Conservation (phyloP, 305 asterid genomes). For the Fraxinus angustifolia region DNA sequence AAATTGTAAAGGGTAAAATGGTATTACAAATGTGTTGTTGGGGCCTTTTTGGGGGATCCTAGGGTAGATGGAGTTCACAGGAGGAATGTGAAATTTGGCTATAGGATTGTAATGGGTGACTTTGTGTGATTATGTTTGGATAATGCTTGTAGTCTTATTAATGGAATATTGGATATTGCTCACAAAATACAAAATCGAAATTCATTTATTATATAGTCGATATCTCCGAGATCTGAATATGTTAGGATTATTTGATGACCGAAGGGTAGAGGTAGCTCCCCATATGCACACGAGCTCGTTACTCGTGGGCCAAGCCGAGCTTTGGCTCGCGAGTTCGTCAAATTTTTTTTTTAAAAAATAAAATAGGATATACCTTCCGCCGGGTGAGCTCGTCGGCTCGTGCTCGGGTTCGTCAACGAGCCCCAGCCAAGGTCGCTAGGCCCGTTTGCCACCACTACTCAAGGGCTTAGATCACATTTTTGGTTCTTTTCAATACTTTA, state of each 20-base stretch:
- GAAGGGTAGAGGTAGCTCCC: background rate
- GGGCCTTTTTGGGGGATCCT: background rate
- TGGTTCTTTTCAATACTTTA: background rate
- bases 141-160: background rate
- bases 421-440: too few species aligned
- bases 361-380: too few species aligned
- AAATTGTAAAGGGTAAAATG: slow-evolving; percentile 4
- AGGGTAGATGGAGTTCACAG: background rate
- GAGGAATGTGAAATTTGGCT: background rate
- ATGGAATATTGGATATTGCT: background rate
- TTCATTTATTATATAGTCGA: background rate
- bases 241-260: background rate
- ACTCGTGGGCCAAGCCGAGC: too few species aligned
- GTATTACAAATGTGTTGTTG: background rate
- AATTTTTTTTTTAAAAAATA: too few species aligned
- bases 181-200: background rate
- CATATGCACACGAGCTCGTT: too few species aligned
- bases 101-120: background rate
- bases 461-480: background rate
- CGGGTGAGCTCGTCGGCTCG: too few species aligned
- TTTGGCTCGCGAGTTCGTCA: too few species aligned
- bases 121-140: slow-evolving; percentile 10
- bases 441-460: too few species aligned
- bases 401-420: too few species aligned
- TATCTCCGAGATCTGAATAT: background rate